Percentiles rank a stretch among this genome's conserved stretches.
phyloP scores from a whole-genome alignment of 2,329 filamentous ascomycete genomes.

The Paecilomyces sp. region DNA sequence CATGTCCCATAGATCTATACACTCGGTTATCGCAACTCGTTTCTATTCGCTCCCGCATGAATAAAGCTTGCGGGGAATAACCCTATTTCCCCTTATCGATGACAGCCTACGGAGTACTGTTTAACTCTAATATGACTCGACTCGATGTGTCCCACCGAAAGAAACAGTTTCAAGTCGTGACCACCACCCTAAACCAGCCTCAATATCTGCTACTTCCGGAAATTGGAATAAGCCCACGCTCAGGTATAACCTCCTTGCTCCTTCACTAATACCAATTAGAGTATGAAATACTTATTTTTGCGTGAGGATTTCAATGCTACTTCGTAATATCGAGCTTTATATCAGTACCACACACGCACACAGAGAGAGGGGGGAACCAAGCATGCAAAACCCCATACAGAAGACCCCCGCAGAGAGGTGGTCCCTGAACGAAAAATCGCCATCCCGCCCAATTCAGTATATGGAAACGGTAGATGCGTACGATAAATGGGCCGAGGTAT shows the following conservation, averaged over 20 bases:
- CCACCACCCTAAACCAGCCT: too few relatives aligned
- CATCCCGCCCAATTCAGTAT: constrained; percentile 15
- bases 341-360: not conserved
- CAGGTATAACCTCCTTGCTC: too few relatives aligned
- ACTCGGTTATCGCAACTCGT: not conserved
- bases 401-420: not conserved
- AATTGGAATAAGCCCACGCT: too few relatives aligned
- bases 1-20: not conserved
- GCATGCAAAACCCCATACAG: not conserved
- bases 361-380: not conserved
- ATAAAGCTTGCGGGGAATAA: not conserved
- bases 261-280: too few relatives aligned
- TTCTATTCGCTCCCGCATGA: not conserved
- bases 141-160: too few relatives aligned
- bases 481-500: constrained; percentile 30
- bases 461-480: constrained; percentile 30
- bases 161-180: too few relatives aligned
- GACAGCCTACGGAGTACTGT: not conserved
- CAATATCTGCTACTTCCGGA: too few relatives aligned
- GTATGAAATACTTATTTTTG: too few relatives aligned
- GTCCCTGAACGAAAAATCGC: not conserved
- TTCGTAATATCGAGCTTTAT: too few relatives aligned
- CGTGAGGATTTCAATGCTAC: too few relatives aligned
- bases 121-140: too few relatives aligned
- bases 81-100: not conserved